Percentiles rank a stretch among this genome's conserved stretches.
These are phyloP conservation scores for Bruguiera sexangula DNA, from an alignment of 345 rosid genomes.

Conservation along the genomic window DNA sequence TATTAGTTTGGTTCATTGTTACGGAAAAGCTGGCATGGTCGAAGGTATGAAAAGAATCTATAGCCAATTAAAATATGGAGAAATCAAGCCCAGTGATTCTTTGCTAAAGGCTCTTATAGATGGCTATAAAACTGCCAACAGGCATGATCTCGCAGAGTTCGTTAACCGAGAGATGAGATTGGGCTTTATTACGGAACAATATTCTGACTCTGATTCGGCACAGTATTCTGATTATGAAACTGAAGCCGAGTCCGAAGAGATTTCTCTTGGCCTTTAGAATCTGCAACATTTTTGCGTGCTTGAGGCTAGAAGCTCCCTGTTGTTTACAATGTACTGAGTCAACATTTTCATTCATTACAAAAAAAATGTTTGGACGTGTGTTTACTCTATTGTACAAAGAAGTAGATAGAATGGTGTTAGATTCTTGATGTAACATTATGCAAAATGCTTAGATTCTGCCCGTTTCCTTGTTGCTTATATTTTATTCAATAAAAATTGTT, in stretches of 20 bases:
- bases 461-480: no score
- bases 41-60: conserved; percentile 79
- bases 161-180: conserved; percentile 63
- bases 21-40: conserved; percentile 80
- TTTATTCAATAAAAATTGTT: no score
- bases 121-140: conserved; percentile 55
- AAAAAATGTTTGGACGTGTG: background rate
- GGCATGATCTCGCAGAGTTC: conserved; percentile 63
- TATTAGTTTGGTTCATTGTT: conserved; percentile 58
- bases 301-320: background rate
- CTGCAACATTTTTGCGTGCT: background rate
- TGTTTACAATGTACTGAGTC: conserved; percentile 10
- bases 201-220: conserved; percentile 21
- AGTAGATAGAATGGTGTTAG: background rate
- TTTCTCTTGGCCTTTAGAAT: conserved; percentile 5
- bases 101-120: conserved; percentile 59
- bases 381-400: background rate
- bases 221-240: conserved; percentile 17
- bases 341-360: background rate
- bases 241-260: conserved; percentile 15
- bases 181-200: conserved; percentile 37
- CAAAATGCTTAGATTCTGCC: no score
- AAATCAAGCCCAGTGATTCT: conserved; percentile 49
- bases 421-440: no score
- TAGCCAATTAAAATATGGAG: conserved; percentile 50